phyloP scores from a whole-genome alignment of 176 grass and related monocot species.

The Ampelocalamus luodianensis region DNA sequence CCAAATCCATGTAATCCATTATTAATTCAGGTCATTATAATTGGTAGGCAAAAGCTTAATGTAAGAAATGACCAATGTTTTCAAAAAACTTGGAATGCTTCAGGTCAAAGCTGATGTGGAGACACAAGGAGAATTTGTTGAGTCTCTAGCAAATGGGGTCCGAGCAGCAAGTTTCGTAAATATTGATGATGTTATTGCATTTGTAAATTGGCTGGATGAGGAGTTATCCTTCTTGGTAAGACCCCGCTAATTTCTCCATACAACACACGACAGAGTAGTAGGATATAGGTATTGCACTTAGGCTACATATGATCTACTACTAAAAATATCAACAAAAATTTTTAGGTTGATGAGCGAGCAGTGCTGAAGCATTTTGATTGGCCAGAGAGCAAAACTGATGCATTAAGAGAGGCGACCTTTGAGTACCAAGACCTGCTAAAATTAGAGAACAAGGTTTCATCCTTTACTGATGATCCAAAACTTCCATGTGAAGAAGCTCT shows the following conservation, averaged over 20 bases:
- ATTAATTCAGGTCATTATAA: conserved; percentile 1
- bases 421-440: conserved; percentile 83
- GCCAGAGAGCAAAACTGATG: conserved; percentile 94
- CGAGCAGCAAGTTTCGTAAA: conserved; percentile 54
- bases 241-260: background rate
- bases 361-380: conserved; percentile 98
- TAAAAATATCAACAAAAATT: conserved; percentile 6
- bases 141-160: conserved; percentile 60
- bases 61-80: conserved; percentile 1
- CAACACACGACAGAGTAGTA: background rate
- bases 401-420: conserved; percentile 79
- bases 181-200: conserved; percentile 74
- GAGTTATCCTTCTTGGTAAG: conserved; percentile 95
- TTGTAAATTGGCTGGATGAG: conserved; percentile 96
- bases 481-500: conserved; percentile 81
- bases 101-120: conserved; percentile 99
- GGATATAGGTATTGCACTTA: background rate
- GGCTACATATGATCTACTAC: background rate
- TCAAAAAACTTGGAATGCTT: conserved; percentile 33
- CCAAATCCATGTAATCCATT: background rate
- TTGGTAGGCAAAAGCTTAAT: background rate
- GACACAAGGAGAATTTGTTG: conserved; percentile 89
- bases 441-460: conserved; percentile 69
- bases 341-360: conserved; percentile 91
- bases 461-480: conserved; percentile 69